Evolutionary conservation across 2,329 filamentous ascomycete genomes (phyloP).

Genomic region (Pestalotiopsis sp.): DNA sequence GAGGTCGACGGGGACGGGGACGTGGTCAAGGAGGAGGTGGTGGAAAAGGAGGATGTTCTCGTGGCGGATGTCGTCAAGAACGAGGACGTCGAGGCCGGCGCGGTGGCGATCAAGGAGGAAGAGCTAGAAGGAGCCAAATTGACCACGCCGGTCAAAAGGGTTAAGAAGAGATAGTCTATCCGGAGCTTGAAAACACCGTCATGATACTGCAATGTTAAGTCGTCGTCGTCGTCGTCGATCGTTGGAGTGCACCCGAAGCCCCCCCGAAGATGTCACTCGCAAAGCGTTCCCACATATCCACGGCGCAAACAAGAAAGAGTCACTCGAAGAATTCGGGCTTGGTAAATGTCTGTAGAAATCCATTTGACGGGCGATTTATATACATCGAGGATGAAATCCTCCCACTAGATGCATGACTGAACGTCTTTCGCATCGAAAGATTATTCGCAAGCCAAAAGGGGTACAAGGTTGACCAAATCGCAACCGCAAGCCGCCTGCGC

Average conservation of each 20-base stretch:
- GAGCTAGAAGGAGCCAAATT: background rate
- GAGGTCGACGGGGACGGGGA: slow-evolving; percentile 16
- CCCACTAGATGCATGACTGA: background rate
- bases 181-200: background rate
- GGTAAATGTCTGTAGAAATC: too few relatives aligned
- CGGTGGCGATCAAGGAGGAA: background rate
- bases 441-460: background rate
- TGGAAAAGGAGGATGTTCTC: slow-evolving; percentile 27
- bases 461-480: background rate
- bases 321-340: too few relatives aligned
- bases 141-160: background rate
- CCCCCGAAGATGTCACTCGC: too few relatives aligned
- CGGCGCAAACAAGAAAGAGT: too few relatives aligned
- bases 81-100: slow-evolving; percentile 10
- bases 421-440: background rate
- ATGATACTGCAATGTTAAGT: too few relatives aligned
- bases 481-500: background rate
- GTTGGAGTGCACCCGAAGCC: background rate
- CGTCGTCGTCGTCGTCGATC: too few relatives aligned
- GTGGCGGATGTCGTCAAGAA: slow-evolving; percentile 31
- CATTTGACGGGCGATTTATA: too few relatives aligned
- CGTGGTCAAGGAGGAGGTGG: slow-evolving; percentile 25
- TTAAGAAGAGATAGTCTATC: background rate
- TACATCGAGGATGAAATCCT: background rate
- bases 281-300: too few relatives aligned